phyloP scores from a whole-genome alignment of 2,329 filamentous ascomycete species.

The Periglandula ipomoeae region DNA sequence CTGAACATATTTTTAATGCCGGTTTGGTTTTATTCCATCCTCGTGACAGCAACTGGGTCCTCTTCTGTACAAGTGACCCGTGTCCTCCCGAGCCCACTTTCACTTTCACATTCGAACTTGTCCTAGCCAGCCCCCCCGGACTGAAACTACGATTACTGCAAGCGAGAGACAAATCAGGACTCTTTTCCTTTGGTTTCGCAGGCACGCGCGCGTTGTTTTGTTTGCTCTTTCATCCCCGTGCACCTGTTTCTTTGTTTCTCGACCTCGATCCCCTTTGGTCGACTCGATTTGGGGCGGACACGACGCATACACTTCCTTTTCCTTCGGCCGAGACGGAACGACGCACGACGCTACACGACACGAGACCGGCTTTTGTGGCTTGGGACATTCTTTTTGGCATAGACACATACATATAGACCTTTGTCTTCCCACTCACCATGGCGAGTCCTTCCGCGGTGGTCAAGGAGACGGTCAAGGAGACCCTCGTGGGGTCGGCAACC shows the following conservation, averaged over 20 bases:
- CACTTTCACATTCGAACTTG: neutral
- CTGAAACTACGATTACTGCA: constrained; percentile 1
- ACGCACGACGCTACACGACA: neutral
- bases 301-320: neutral
- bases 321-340: neutral
- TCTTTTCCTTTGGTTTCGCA: neutral
- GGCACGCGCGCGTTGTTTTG: neutral
- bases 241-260: neutral
- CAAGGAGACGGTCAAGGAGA: constrained; percentile 70
- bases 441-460: constrained; percentile 35
- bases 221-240: neutral
- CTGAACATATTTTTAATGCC: neutral
- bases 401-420: neutral
- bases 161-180: neutral
- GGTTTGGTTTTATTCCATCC: neutral
- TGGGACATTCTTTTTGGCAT: neutral
- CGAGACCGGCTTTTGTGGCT: neutral
- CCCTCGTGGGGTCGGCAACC: constrained; percentile 51
- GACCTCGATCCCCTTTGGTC: neutral
- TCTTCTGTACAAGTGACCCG: neutral
- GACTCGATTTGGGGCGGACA: neutral
- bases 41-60: neutral
- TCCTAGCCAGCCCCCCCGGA: neutral
- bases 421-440: constrained; percentile 17
- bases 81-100: constrained; percentile 7